phyloP scores from a whole-genome alignment of 2,329 filamentous ascomycete genomes.

The Chaetomiaceae sp. region DNA sequence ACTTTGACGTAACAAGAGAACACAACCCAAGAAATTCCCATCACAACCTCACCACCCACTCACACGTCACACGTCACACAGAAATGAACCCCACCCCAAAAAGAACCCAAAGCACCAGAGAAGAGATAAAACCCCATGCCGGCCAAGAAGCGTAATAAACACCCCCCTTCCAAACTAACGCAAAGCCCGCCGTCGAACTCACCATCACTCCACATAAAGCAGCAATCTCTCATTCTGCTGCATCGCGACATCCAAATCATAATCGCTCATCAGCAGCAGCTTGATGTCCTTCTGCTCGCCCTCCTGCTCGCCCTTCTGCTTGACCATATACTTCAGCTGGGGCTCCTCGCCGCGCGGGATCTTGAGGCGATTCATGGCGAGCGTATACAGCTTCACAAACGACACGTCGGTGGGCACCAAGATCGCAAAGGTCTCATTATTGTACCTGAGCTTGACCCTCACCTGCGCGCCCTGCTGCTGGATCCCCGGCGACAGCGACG shows the following conservation, averaged over 20 bases:
- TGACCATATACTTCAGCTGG: slow-evolving; percentile 79
- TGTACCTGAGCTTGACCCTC: slow-evolving; percentile 94
- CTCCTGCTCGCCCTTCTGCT: slow-evolving; percentile 66
- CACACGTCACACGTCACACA: too few relatives aligned
- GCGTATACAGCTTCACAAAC: slow-evolving; percentile 72
- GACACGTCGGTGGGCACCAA: slow-evolving; percentile 76
- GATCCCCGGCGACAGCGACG: slow-evolving; percentile 48
- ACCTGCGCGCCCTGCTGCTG: slow-evolving; percentile 51
- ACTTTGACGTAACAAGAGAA: slow-evolving; percentile 8
- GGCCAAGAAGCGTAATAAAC: too few relatives aligned
- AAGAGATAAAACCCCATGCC: too few relatives aligned
- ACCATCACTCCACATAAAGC: slow-evolving; percentile 57
- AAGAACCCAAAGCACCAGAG: background rate
- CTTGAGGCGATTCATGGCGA: slow-evolving; percentile 78
- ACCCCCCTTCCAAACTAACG: too few relatives aligned
- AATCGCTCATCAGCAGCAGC: slow-evolving; percentile 68
- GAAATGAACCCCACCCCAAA: background rate
- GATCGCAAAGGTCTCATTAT: slow-evolving; percentile 86
- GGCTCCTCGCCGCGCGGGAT: slow-evolving; percentile 63
- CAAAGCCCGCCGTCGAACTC: too few relatives aligned
- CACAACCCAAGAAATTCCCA: too few relatives aligned
- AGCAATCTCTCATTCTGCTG: slow-evolving; percentile 82
- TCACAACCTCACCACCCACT: too few relatives aligned
- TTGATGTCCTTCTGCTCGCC: slow-evolving; percentile 75
- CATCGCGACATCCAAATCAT: slow-evolving; percentile 74